phyloP scores from a whole-genome alignment of 2,329 filamentous ascomycete species.

The Fusarium sp. region DNA sequence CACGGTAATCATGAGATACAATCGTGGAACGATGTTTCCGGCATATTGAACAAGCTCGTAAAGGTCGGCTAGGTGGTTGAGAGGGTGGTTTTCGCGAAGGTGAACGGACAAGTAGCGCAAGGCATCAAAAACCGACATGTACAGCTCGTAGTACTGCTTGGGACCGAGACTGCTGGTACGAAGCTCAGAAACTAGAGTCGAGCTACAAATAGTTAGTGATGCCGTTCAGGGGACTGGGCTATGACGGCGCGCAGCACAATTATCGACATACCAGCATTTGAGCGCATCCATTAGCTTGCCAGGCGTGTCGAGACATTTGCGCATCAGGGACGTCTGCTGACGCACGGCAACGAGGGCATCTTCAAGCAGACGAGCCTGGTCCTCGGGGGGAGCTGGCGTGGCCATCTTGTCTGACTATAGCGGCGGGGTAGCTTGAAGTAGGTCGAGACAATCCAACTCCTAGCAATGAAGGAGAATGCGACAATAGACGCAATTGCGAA shows the following conservation, averaged over 20 bases:
- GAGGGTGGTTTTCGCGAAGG: conserved; percentile 95
- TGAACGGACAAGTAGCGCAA: conserved; percentile 96
- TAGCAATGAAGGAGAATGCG: conserved; percentile 46
- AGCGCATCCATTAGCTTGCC: conserved; percentile 99
- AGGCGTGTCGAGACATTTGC: conserved; percentile 95
- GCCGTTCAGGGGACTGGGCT: conserved; percentile 25
- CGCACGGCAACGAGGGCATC: conserved; percentile 96
- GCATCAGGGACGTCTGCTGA: conserved; percentile 97
- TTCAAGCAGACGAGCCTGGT: conserved; percentile 93
- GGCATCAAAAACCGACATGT: conserved; percentile 99
- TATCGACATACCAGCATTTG: conserved; percentile 89
- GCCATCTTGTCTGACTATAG: conserved; percentile 55
- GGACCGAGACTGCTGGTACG: conserved; percentile 97
- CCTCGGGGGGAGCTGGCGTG: conserved; percentile 75
- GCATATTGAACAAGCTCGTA: conserved; percentile 99
- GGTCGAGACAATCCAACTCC: conserved; percentile 39
- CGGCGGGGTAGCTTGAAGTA: conserved; percentile 52
- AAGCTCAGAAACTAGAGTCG: conserved; percentile 97
- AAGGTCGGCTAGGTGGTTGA: conserved; percentile 96
- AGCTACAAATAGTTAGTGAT: conserved; percentile 66
- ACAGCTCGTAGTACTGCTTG: conserved; percentile 99
- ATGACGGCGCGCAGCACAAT: neutral
- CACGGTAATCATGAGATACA: conserved; percentile 99
- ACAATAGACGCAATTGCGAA: conserved; percentile 34
- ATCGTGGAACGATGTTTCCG: conserved; percentile 93